Percentiles rank a stretch among this genome's conserved stretches.
phyloP scores from a whole-genome alignment of 208 protist genomes.

The Acanthamoeba pearcei region DNA sequence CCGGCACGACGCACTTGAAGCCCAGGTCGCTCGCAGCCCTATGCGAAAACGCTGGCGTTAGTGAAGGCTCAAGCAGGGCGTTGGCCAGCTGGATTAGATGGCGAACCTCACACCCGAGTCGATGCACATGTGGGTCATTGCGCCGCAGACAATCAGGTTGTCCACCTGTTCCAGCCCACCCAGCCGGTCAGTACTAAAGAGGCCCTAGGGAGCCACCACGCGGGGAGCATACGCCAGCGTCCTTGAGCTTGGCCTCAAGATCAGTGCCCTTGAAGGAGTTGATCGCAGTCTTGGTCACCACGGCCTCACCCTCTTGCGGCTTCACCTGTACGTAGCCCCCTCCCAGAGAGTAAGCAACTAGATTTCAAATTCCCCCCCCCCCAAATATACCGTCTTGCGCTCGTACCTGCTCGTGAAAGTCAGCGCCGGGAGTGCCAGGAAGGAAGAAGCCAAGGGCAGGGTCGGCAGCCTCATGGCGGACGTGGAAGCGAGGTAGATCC shows the following conservation, averaged over 20 bases:
- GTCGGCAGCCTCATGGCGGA: constrained; percentile 62
- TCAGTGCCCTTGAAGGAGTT: constrained; percentile 70
- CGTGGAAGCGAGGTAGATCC: constrained; percentile 53
- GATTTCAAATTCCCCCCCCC: background rate
- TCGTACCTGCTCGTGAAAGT: constrained; percentile 55
- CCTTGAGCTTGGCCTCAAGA: background rate
- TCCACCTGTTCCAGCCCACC: background rate
- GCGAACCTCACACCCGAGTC: constrained; percentile 50
- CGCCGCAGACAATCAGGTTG: constrained; percentile 71
- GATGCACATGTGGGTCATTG: constrained; percentile 78
- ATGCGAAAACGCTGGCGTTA: too few relatives aligned
- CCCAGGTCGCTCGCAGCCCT: constrained; percentile 65
- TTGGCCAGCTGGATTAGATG: background rate
- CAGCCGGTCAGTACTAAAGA: background rate
- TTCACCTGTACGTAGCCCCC: background rate
- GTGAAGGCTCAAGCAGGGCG: background rate
- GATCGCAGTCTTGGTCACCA: constrained; percentile 67
- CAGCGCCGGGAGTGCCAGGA: constrained; percentile 48
- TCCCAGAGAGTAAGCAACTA: background rate
- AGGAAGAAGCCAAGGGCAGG: constrained; percentile 75
- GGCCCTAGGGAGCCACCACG: too few relatives aligned
- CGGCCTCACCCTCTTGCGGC: constrained; percentile 36
- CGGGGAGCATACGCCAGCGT: constrained; percentile 33
- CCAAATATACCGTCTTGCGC: background rate
- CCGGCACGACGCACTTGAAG: constrained; percentile 38